A percentile compares a stretch with the other conserved stretches of the same genome.
Conservation (phyloP, 768 basidiomycete species). For the Suillus paluster region DNA sequence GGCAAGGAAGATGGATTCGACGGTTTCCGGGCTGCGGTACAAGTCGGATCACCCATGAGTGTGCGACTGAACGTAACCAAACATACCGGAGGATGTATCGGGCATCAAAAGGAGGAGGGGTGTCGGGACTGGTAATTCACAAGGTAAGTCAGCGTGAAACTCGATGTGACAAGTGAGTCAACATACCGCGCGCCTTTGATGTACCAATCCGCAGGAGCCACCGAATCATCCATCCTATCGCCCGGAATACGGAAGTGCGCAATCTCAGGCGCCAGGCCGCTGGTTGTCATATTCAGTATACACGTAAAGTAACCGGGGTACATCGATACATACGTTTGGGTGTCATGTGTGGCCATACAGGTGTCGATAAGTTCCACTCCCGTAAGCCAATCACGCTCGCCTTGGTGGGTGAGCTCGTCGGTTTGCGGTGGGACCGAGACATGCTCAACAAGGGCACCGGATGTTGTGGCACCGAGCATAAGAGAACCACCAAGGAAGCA, state of each 20-base stretch:
- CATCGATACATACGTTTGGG: constrained; percentile 64
- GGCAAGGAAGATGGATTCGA: constrained; percentile 92
- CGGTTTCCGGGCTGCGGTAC: constrained; percentile 80
- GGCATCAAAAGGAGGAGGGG: constrained; percentile 68
- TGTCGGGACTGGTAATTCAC: constrained; percentile 23
- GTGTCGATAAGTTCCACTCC: constrained; percentile 85
- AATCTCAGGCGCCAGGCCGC: constrained; percentile 88
- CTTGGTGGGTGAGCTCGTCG: constrained; percentile 62
- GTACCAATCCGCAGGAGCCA: constrained; percentile 75
- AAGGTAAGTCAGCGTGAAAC: constrained; percentile 7
- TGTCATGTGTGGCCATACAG: constrained; percentile 86
- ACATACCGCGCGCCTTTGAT: constrained; percentile 80
- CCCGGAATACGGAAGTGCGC: constrained; percentile 77
- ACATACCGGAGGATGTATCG: constrained; percentile 87
- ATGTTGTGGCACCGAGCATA: constrained; percentile 82
- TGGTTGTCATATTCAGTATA: constrained; percentile 28
- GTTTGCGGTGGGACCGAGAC: constrained; percentile 72
- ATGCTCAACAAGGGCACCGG: constrained; percentile 54
- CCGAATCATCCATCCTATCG: constrained; percentile 49
- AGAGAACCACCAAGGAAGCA: constrained; percentile 95
- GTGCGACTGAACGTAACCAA: background rate
- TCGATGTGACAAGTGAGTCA: background rate
- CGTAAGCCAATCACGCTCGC: constrained; percentile 79
- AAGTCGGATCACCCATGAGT: background rate
- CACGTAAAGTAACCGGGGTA: background rate